Percentiles rank a stretch among this genome's conserved stretches.
phyloP scores from a whole-genome alignment of 441 rosid genomes.

The Arabidopsis lyrata region DNA sequence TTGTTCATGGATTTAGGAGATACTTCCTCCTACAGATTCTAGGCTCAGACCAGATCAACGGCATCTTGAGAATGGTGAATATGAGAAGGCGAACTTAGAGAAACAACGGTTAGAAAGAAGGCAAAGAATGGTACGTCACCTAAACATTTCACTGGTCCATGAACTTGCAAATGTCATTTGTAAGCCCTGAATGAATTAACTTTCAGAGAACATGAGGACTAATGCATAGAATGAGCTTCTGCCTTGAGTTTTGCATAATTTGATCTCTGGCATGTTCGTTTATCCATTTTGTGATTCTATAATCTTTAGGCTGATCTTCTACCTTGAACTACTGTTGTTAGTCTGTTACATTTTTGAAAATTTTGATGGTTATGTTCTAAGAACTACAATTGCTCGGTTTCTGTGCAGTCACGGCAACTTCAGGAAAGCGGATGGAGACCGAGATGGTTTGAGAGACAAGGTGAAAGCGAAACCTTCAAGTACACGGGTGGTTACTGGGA shows the following conservation, averaged over 20 bases:
- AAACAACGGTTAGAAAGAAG: conserved; percentile 91
- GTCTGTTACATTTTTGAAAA: background rate
- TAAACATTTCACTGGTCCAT: background rate
- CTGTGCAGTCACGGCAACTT: conserved; percentile 77
- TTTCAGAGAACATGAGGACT: background rate
- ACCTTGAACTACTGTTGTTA: background rate
- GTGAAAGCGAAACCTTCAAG: conserved; percentile 66
- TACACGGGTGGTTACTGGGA: conserved; percentile 94
- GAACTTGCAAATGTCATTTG: background rate
- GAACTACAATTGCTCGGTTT: conserved; percentile 1
- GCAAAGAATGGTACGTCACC: conserved; percentile 83
- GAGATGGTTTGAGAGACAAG: conserved; percentile 77
- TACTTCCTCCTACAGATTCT: conserved; percentile 94
- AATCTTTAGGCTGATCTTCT: background rate
- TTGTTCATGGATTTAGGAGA: conserved; percentile 84
- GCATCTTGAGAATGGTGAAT: conserved; percentile 95
- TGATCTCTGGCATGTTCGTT: background rate
- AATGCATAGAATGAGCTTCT: background rate
- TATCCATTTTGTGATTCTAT: background rate
- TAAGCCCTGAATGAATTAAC: background rate
- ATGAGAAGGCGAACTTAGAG: conserved; percentile 88
- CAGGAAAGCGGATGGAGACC: conserved; percentile 98
- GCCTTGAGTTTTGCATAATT: background rate
- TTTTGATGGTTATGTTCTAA: background rate
- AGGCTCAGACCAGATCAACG: conserved; percentile 94